These are phyloP conservation scores for Metschnikowia colocasiae DNA, from an alignment of 805 yeast genomes.

Conservation along the genomic window DNA sequence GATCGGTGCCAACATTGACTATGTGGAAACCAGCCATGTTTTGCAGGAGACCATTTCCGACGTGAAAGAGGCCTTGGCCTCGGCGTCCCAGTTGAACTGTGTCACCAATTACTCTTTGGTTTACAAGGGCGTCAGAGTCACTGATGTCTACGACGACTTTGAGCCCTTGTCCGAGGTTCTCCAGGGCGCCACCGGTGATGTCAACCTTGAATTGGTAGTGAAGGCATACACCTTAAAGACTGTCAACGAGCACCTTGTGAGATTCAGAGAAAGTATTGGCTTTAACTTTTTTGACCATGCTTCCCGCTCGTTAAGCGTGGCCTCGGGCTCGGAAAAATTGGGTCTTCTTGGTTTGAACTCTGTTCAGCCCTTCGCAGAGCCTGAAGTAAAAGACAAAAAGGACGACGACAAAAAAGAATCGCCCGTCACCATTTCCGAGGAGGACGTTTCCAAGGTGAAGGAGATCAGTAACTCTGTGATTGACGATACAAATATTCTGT, in stretches of 20 bases:
- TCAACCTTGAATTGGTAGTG: conserved; percentile 46
- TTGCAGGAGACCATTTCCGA: conserved; percentile 51
- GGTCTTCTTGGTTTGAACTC: conserved; percentile 37
- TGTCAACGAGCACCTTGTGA: conserved; percentile 59
- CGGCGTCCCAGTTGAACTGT: conserved; percentile 54
- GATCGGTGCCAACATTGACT: conserved; percentile 17
- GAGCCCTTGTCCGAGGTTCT: conserved; percentile 25
- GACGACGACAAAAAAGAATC: conserved; percentile 10
- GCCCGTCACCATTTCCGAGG: conserved; percentile 20
- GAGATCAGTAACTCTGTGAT: conserved; percentile 8
- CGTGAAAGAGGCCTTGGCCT: conserved; percentile 53
- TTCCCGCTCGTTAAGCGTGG: conserved; percentile 38
- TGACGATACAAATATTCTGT: conserved; percentile 5
- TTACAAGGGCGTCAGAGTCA: conserved; percentile 31
- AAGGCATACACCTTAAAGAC: conserved; percentile 58
- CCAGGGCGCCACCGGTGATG: conserved; percentile 20
- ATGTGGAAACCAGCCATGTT: conserved; percentile 29
- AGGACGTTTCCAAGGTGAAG: conserved; percentile 25
- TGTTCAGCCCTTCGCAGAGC: conserved; percentile 18
- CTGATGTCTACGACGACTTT: conserved; percentile 28
- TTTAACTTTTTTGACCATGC: conserved; percentile 45
- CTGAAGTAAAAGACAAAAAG: conserved; percentile 9
- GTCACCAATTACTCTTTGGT: conserved; percentile 57
- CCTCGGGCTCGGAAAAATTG: conserved; percentile 52
- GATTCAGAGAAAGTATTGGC: conserved; percentile 59